A percentile compares a stretch with the other conserved stretches of the same genome.
phyloP scores from a whole-genome alignment of 2,329 filamentous ascomycete species.

The Boeremia exigua region DNA sequence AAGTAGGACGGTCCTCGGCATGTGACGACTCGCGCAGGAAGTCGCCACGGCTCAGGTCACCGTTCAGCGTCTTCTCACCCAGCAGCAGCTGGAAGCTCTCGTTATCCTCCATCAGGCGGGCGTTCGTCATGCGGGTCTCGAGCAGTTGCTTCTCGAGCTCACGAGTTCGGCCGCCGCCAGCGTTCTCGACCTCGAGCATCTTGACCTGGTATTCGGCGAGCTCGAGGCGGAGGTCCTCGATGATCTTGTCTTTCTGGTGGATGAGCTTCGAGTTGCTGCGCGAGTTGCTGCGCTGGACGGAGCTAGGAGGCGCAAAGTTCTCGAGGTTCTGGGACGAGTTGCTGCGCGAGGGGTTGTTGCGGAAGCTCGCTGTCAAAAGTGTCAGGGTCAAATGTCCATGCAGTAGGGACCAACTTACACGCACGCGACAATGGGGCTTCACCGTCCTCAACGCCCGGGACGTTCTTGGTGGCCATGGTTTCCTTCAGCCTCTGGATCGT shows the following conservation, averaged over 20 bases:
- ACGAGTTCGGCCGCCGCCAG: conserved; percentile 83
- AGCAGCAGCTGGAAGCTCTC: conserved; percentile 96
- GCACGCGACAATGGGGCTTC: conserved; percentile 60
- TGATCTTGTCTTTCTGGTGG: conserved; percentile 94
- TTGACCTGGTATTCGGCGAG: conserved; percentile 96
- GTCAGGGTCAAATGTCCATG: conserved; percentile 27
- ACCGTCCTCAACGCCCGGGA: conserved; percentile 57
- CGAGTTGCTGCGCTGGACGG: conserved; percentile 85
- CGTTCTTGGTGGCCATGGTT: conserved; percentile 76
- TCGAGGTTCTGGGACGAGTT: conserved; percentile 71
- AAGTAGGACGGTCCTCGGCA: conserved; percentile 40
- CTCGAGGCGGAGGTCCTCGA: conserved; percentile 89
- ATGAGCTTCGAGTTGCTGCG: conserved; percentile 88
- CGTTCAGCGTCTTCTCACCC: conserved; percentile 93
- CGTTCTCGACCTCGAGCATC: conserved; percentile 90
- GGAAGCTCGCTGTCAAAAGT: conserved; percentile 46
- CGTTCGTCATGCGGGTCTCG: conserved; percentile 94
- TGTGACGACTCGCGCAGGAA: conserved; percentile 66
- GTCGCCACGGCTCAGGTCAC: conserved; percentile 84
- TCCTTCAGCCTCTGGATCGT: conserved; percentile 94
- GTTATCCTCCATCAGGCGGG: conserved; percentile 96
- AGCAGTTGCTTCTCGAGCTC: conserved; percentile 90
- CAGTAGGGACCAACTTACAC: conserved; percentile 50
- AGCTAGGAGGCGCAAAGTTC: conserved; percentile 86
- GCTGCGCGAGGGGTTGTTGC: conserved; percentile 52